phyloP scores from a whole-genome alignment of 257 asterid species.

The Solanum pimpinellifolium region DNA sequence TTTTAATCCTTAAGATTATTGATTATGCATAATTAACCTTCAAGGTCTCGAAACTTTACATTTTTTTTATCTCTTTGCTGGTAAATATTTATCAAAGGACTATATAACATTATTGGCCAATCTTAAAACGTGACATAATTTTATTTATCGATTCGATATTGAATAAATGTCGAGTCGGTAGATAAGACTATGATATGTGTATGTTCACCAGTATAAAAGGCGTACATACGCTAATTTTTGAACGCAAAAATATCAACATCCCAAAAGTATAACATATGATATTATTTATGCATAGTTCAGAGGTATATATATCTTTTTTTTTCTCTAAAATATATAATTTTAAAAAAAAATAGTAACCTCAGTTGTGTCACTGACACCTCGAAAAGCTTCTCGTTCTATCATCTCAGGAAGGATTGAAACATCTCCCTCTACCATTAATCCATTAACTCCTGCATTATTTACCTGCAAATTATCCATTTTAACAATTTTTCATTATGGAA shows the following conservation, averaged over 20 bases:
- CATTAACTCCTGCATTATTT: constrained; percentile 15
- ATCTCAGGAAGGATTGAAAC: background rate
- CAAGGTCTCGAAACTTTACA: background rate
- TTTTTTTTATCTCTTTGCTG: background rate
- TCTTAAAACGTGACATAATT: too few relatives aligned
- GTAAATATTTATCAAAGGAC: background rate
- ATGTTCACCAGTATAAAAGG: too few relatives aligned
- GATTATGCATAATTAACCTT: background rate
- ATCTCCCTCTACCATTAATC: constrained; percentile 14
- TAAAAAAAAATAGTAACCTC: background rate
- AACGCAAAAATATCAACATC: too few relatives aligned
- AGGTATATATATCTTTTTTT: too few relatives aligned
- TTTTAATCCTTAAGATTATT: background rate
- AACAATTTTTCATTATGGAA: background rate
- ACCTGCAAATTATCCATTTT: constrained; percentile 1
- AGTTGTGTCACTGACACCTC: background rate
- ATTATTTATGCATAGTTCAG: too few relatives aligned
- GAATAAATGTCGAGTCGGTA: too few relatives aligned
- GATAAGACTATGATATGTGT: too few relatives aligned
- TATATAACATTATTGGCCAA: background rate
- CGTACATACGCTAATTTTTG: too few relatives aligned
- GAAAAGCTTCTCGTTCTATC: background rate
- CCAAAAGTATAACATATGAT: too few relatives aligned
- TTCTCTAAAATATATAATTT: too few relatives aligned
- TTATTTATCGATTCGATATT: too few relatives aligned